Conservation (phyloP, 768 basidiomycete species). For the Fibroporia radiculosa region DNA sequence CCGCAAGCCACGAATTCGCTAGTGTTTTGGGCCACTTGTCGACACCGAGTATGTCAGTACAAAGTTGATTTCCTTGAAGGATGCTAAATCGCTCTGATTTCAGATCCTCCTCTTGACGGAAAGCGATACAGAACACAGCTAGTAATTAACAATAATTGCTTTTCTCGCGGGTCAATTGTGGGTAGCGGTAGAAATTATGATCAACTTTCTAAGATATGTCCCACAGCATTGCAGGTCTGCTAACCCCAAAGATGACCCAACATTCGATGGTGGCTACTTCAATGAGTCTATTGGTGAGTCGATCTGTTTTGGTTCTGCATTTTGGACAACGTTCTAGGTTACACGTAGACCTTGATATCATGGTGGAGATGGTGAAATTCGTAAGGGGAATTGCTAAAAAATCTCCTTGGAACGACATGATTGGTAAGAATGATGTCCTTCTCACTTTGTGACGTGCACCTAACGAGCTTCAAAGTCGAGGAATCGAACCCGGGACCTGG, state of each 20-base stretch:
- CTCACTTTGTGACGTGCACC: neutral
- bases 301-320: too few relatives aligned
- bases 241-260: constrained; percentile 21
- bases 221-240: constrained; percentile 23
- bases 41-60: constrained; percentile 17
- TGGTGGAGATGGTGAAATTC: constrained; percentile 25
- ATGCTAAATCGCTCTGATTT: too few relatives aligned
- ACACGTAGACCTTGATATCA: constrained; percentile 21
- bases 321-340: too few relatives aligned
- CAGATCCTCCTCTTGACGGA: constrained; percentile 29
- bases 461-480: constrained; percentile 11
- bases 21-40: constrained; percentile 20
- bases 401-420: constrained; percentile 20
- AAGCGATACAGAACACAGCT: constrained; percentile 36
- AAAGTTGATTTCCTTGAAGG: too few relatives aligned
- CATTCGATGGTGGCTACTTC: constrained; percentile 26
- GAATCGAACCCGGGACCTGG: constrained; percentile 25
- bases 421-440: constrained; percentile 11
- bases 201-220: constrained; percentile 11
- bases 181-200: constrained; percentile 10
- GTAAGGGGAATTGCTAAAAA: constrained; percentile 16
- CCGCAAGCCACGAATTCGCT: constrained; percentile 26
- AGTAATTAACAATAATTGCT: constrained; percentile 31
- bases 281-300: constrained; percentile 24
- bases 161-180: constrained; percentile 44